Base-by-base conservation (phyloP, 768 basidiomycete species). In the Auriscalpium vulgare region DNA sequence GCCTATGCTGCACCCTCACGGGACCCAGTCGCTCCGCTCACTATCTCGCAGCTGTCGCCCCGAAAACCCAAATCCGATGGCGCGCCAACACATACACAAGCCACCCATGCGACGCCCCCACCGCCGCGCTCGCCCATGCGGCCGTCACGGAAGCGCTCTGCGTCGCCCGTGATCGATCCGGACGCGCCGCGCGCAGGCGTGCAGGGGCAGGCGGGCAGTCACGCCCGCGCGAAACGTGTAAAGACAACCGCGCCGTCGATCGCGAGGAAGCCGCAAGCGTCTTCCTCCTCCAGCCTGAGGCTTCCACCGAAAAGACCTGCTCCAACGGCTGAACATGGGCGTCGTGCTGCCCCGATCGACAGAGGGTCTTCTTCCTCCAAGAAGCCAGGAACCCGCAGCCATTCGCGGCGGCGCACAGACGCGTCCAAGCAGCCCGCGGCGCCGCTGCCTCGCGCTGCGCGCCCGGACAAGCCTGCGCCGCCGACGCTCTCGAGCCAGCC, bases 71-170 rank as follows among this genome's bases (percentile, higher is more conserved):
- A 35, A 45, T 36, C 43, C 19, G 17, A 46, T 37, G 19, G 29
- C 43, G 8, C n/a, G 29, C 14, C 19, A 23, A 23, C 8, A 34
- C 3, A 38, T 13, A 35, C 35, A 10, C 37, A 37, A 38, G 37
- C 11, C 38, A 17, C 34, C 34, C 34, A 47, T 17, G 13, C 13
- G 40, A 51, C 52, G n/a, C 45, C 47, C 16, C 67, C 67, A 51
- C 64, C 65, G 51, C 74, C 77, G 5, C 29, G 29, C 29, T 29
- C 29, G 29, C 74, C 77, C 51, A 69, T 73, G 68, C 71, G 76
- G 59, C 66, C 63, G 29, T 69, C 76, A 21, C 74, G 65, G 61
- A 85, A 84, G 68, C 80, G 83, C 60, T 68, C 71, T 57, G 73
- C 65, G 37, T 67, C 69, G 47, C 53, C 61, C 53, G 58, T 53